Evolutionary conservation across 768 basidiomycete species (phyloP), one percentile per base, ranked within the genome.

Genomic region (Boletales sp.): DNA sequence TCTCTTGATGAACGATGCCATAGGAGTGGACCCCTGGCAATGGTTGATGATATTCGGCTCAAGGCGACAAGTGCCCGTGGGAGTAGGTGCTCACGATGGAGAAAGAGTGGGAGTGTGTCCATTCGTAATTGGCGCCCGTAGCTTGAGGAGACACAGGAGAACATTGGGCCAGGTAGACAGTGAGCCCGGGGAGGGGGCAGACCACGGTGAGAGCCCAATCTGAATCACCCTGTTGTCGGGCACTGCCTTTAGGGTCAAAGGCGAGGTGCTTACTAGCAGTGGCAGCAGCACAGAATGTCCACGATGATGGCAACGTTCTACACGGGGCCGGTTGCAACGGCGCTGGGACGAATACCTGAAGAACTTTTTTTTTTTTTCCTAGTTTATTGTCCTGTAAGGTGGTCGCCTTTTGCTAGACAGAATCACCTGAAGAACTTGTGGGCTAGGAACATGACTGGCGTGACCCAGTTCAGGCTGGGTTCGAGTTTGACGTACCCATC

Each of bases 401-500:
- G n/a, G n/a, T n/a, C n/a, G n/a, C n/a, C n/a, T n/a, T n/a, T n/a
- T n/a, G n/a, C n/a, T n/a, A n/a, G n/a, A n/a, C n/a, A n/a, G n/a
- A n/a, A n/a, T n/a, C n/a, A n/a, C n/a, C n/a, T n/a, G n/a, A n/a
- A n/a, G n/a, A n/a, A 61, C 25, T 28, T 28, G 70, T 66, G 48
- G 65, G 70, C 28, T 74, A 72, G 54, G 55, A 68, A 42, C 79
- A 83, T 66, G 82, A 78, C 25, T n/a, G n/a, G n/a, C 25, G 5
- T 50, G 77, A 76, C 46, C 72, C 71, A 51, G 73, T 80, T 56
- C 46, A 55, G 41, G 69, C 65, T 54, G 82, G 79, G 58, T 77
- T 82, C 76, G 84, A 85, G 74, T 84, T 79, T 72, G 84, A 85
- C 68, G 68, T 83, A 63, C 72, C 78, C 61, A 75, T 81, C 57